A percentile compares a stretch with the other conserved stretches of the same genome.
phyloP scores from a whole-genome alignment of 257 asterid species.

The Solanum clarkiae region DNA sequence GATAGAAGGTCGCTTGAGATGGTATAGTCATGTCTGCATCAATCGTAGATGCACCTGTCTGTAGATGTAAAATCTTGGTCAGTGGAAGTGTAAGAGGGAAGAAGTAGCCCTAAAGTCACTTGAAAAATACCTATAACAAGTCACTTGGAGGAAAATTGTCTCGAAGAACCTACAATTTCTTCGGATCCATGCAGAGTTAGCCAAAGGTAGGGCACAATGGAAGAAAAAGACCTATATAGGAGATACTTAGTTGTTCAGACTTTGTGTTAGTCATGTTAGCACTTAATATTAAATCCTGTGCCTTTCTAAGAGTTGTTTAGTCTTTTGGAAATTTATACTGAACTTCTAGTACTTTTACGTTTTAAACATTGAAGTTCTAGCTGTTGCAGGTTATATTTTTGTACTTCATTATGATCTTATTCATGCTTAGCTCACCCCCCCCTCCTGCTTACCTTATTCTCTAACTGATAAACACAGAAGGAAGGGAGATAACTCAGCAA shows the following conservation, averaged over 20 bases:
- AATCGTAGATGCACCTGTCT: not conserved
- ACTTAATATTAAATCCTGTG: not conserved
- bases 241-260: not conserved
- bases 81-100: not conserved
- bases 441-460: not conserved
- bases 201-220: not conserved
- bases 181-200: not conserved
- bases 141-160: not conserved
- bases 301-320: not conserved
- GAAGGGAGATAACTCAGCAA: conserved; percentile 2
- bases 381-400: not conserved
- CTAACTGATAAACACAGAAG: not conserved
- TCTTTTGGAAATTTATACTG: not conserved
- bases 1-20: not conserved
- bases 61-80: not conserved
- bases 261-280: not conserved
- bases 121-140: not conserved
- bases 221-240: not conserved
- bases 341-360: not conserved
- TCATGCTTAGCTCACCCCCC: not conserved
- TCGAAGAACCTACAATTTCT: not conserved
- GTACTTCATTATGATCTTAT: not conserved
- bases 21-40: not conserved
- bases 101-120: not conserved
- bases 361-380: not conserved